A percentile compares a stretch with the other conserved stretches of the same genome.
These are phyloP conservation scores for Hypomyces perniciosus DNA, from an alignment of 2,329 filamentous ascomycete genomes.

Conservation along the genomic window DNA sequence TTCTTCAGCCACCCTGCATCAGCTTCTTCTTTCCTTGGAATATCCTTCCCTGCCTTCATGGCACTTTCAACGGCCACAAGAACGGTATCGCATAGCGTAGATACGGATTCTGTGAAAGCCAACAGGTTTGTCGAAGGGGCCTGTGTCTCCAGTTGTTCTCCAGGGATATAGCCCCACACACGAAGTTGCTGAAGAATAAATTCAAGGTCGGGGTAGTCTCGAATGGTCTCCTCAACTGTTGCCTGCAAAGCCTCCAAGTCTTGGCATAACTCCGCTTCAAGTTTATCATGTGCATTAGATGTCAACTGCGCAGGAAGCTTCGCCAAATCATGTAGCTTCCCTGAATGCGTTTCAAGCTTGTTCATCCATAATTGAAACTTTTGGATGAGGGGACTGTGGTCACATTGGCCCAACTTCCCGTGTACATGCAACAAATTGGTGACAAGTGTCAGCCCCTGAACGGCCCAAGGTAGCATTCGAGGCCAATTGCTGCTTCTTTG, in stretches of 20 bases:
- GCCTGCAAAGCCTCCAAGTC: slow-evolving; percentile 33
- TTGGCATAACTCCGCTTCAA: slow-evolving; percentile 30
- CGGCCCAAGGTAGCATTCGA: slow-evolving; percentile 51
- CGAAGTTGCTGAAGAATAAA: slow-evolving; percentile 62
- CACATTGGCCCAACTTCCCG: slow-evolving; percentile 52
- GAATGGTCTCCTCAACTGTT: slow-evolving; percentile 36
- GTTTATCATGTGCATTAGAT: slow-evolving; percentile 29
- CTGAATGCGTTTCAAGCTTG: slow-evolving; percentile 39
- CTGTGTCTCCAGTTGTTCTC: slow-evolving; percentile 12
- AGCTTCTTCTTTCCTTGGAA: slow-evolving; percentile 29
- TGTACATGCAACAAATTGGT: slow-evolving; percentile 60
- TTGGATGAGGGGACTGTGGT: slow-evolving; percentile 39
- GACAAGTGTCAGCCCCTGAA: slow-evolving; percentile 59
- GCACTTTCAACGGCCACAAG: slow-evolving; percentile 75
- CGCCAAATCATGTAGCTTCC: slow-evolving; percentile 36
- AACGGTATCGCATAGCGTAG: slow-evolving; percentile 65
- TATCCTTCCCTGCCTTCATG: slow-evolving; percentile 46
- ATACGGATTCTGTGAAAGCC: slow-evolving; percentile 51
- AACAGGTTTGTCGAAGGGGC: slow-evolving; percentile 23
- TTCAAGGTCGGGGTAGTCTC: slow-evolving; percentile 48
- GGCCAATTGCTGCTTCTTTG: slow-evolving; percentile 19
- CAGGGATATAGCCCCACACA: slow-evolving; percentile 50
- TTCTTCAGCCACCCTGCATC: slow-evolving; percentile 31
- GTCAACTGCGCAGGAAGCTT: slow-evolving; percentile 47
- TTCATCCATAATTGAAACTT: slow-evolving; percentile 46